These are phyloP conservation scores for Kluyveromyces siamensis DNA, from an alignment of 805 yeast species.

Conservation along the genomic window DNA sequence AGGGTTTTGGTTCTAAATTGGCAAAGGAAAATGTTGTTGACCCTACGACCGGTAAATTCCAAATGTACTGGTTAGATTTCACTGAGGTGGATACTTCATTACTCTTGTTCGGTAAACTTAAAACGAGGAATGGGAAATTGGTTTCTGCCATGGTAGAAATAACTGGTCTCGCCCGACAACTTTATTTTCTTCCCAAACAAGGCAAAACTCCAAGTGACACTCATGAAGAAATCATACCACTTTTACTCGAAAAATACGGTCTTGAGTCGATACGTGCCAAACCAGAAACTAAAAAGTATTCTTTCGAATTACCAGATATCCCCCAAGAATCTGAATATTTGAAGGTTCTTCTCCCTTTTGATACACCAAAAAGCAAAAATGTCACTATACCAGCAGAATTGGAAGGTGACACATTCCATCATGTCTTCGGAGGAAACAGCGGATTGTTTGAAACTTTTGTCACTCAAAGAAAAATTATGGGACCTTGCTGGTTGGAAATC, in stretches of 20 bases:
- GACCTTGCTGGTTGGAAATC: constrained; percentile 93
- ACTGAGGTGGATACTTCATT: constrained; percentile 65
- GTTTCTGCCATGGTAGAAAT: constrained; percentile 75
- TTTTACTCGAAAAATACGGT: constrained; percentile 55
- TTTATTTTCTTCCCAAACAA: constrained; percentile 69
- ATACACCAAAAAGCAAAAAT: constrained; percentile 46
- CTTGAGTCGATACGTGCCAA: constrained; percentile 56
- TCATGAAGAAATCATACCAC: constrained; percentile 63
- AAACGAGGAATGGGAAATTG: constrained; percentile 44
- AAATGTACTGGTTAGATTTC: constrained; percentile 87
- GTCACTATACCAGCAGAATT: constrained; percentile 49
- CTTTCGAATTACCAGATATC: constrained; percentile 75
- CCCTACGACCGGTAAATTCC: constrained; percentile 40
- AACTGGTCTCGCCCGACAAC: constrained; percentile 56
- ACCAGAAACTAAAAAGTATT: constrained; percentile 69
- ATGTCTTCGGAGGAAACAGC: constrained; percentile 71
- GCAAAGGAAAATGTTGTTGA: constrained; percentile 26
- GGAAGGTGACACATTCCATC: constrained; percentile 67
- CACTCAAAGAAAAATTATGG: constrained; percentile 77
- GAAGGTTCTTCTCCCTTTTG: constrained; percentile 66
- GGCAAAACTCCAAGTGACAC: constrained; percentile 56
- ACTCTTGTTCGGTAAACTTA: constrained; percentile 72
- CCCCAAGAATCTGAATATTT: constrained; percentile 74
- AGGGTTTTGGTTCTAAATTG: constrained; percentile 10
- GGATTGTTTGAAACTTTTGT: constrained; percentile 80